These are phyloP conservation scores for Lojkania enalia DNA, from an alignment of 2,329 filamentous ascomycete species.

Conservation along the genomic window DNA sequence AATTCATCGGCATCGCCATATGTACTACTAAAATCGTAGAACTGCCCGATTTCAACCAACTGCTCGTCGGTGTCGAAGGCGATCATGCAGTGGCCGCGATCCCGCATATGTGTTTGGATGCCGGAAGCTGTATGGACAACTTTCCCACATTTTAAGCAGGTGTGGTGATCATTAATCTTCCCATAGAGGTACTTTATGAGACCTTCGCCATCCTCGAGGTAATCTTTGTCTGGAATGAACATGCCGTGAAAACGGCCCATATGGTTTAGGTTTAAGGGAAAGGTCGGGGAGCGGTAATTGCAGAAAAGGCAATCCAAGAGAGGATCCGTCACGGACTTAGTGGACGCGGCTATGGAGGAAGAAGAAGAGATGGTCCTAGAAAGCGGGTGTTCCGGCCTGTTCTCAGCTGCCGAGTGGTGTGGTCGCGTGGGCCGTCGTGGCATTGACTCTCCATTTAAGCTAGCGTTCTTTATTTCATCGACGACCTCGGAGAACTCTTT, in stretches of 20 bases:
- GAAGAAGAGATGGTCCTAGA: slow-evolving; percentile 33
- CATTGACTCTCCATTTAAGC: slow-evolving; percentile 51
- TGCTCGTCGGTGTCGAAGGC: slow-evolving; percentile 87
- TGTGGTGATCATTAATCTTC: slow-evolving; percentile 77
- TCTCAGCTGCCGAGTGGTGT: slow-evolving; percentile 42
- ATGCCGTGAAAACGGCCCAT: slow-evolving; percentile 94
- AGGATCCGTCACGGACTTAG: slow-evolving; percentile 42
- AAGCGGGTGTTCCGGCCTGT: slow-evolving; percentile 42
- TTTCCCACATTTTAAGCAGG: slow-evolving; percentile 89
- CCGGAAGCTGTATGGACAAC: slow-evolving; percentile 76
- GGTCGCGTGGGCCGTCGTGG: slow-evolving; percentile 47
- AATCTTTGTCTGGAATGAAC: slow-evolving; percentile 90
- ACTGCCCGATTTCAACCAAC: slow-evolving; percentile 91
- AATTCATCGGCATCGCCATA: slow-evolving; percentile 79
- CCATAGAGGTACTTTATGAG: slow-evolving; percentile 76
- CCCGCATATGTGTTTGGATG: slow-evolving; percentile 94
- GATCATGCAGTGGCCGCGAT: slow-evolving; percentile 96
- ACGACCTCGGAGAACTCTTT: slow-evolving; percentile 78
- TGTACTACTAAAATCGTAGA: slow-evolving; percentile 94
- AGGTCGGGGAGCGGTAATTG: slow-evolving; percentile 77
- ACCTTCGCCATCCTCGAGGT: slow-evolving; percentile 79
- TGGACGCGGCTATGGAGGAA: slow-evolving; percentile 30
- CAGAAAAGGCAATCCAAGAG: slow-evolving; percentile 79
- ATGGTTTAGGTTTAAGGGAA: slow-evolving; percentile 77
- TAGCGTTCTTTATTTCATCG: slow-evolving; percentile 73